Evolutionary conservation across 768 basidiomycete genomes (phyloP), one percentile per base, ranked within the genome.

Genomic region (Favolaschia claudopus): DNA sequence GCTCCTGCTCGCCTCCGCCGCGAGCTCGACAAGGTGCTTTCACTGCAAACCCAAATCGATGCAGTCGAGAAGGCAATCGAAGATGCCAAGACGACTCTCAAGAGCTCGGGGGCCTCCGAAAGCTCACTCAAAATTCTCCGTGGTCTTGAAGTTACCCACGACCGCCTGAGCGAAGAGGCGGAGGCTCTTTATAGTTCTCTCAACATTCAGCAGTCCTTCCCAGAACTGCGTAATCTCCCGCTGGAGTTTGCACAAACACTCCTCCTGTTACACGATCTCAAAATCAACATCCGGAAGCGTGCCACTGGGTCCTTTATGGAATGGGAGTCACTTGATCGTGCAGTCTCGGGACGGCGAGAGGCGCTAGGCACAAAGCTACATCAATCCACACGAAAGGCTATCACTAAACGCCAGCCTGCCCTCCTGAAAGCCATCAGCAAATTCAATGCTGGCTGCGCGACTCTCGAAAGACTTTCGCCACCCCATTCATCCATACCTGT

Each of bases 281-380:
- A 79, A 51, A 74, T 76, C 25, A 76, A 72, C 49, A 75, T 78
- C 7, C 50, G 70, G 13, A 74, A 74, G 50, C 56, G 65, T 17
- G 73, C 71, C 2, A 69, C 76, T n/a, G 68, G 70, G 1, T 71
- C 68, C 24, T 77, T 79, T 38, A 74, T 76, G 29, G 74, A 77
- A 44, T 74, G 72, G 70, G 75, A 78, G 14, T 65, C 61, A 25
- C 61, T 76, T 1, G 70, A 76, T 47, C 70, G 68, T 29, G 74
- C 76, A 3, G 68, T 70, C 8, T 66, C 73, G 4, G 69, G 75
- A 3, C 29, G 58, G 5, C 63, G 74, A 10, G 53, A 74, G 19
- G 50, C 73, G 7, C 62, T 78, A 6, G 77, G 74, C 7, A 76
- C 73, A 6, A 71, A 74, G 34, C 49, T 71, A 1, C 74, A 76